A percentile compares a stretch with the other conserved stretches of the same genome.
Evolutionary conservation across 805 yeast species (phyloP).

Genomic region (Zygotorulaspora chibaensis): DNA sequence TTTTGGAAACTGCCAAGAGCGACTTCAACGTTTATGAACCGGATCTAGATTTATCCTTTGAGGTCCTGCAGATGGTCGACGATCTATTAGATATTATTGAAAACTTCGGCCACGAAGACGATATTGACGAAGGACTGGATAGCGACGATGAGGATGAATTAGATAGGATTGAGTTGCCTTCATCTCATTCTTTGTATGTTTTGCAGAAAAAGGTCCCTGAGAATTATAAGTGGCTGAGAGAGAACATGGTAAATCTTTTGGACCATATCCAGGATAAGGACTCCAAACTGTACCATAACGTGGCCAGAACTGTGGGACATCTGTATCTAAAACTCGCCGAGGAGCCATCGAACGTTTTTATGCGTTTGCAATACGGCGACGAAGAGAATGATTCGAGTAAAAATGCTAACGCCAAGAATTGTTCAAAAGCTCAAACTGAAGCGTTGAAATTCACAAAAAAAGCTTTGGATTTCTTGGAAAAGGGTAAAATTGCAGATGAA

Average conservation of each 20-base stretch:
- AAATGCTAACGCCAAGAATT: constrained; percentile 21
- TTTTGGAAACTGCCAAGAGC: constrained; percentile 45
- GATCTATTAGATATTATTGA: constrained; percentile 65
- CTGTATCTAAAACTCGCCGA: constrained; percentile 63
- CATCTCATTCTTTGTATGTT: constrained; percentile 53
- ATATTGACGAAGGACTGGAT: constrained; percentile 55
- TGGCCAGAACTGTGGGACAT: constrained; percentile 56
- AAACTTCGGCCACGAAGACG: constrained; percentile 54
- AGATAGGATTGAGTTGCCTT: constrained; percentile 38
- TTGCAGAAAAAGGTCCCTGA: constrained; percentile 37
- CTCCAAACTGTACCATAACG: constrained; percentile 35
- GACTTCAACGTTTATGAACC: constrained; percentile 44
- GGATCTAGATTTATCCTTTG: constrained; percentile 41
- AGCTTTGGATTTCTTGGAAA: constrained; percentile 55
- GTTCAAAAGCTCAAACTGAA: constrained; percentile 44
- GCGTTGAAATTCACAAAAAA: constrained; percentile 45
- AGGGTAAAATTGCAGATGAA: constrained; percentile 64
- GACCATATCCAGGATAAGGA: constrained; percentile 12
- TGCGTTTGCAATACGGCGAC: constrained; percentile 55
- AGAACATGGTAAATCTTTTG: constrained; percentile 26
- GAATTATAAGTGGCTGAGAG: constrained; percentile 48
- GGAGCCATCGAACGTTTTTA: constrained; percentile 49
- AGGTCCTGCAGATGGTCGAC: constrained; percentile 54
- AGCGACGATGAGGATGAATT: constrained; percentile 46
- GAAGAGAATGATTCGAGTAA: constrained; percentile 33